phyloP scores from a whole-genome alignment of 805 yeast species.

The Wickerhamomyces strasburgensis region DNA sequence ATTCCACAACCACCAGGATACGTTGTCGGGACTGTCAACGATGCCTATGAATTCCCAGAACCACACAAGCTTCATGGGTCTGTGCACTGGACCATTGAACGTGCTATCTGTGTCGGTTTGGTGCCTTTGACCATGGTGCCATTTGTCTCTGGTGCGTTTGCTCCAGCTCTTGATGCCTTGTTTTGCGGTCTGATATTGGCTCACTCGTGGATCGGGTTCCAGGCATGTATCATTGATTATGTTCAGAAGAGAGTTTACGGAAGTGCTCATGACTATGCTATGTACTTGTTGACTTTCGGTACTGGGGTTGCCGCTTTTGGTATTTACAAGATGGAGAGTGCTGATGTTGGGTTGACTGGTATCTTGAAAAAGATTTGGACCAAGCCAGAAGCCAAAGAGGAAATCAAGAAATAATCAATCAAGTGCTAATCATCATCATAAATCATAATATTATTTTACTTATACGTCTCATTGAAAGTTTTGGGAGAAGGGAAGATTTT shows the following conservation, averaged over 20 bases:
- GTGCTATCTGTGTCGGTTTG: conserved; percentile 60
- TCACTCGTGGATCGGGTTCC: conserved; percentile 84
- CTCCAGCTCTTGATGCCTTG: conserved; percentile 68
- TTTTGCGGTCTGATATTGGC: conserved; percentile 61
- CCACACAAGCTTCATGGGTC: conserved; percentile 70
- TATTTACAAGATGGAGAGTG: conserved; percentile 74
- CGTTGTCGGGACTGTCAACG: conserved; percentile 90
- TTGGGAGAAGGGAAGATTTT: no score
- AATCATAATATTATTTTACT: no score
- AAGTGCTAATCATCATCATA: no score
- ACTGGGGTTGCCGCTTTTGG: conserved; percentile 71
- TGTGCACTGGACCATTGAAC: conserved; percentile 91
- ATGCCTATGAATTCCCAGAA: conserved; percentile 68
- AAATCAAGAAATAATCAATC: no score
- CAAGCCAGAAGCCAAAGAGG: conserved; percentile 22
- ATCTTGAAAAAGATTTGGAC: conserved; percentile 61
- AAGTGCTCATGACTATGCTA: conserved; percentile 61
- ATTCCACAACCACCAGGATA: conserved; percentile 85
- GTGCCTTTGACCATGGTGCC: conserved; percentile 78
- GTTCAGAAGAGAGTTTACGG: conserved; percentile 87
- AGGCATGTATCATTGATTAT: conserved; percentile 89
- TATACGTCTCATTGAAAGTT: no score
- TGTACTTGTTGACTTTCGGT: conserved; percentile 66
- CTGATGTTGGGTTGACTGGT: conserved; percentile 72
- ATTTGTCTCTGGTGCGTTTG: conserved; percentile 64